phyloP scores from a whole-genome alignment of 176 grass and related monocot species.

The Eragrostis nindensis region DNA sequence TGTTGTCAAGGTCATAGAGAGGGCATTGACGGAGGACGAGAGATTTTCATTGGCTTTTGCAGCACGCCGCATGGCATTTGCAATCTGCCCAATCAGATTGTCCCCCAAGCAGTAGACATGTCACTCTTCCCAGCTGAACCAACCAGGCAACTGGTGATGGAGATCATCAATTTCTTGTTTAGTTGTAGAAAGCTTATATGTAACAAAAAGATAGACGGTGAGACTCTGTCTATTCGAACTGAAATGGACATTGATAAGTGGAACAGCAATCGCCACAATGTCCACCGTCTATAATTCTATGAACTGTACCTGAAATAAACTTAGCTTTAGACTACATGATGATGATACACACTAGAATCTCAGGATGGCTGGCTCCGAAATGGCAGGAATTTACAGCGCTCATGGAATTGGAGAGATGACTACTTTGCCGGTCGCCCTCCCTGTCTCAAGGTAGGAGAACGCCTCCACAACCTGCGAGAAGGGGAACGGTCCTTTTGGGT shows the following conservation, averaged over 20 bases:
- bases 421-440: constrained; percentile 79
- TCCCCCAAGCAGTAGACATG: constrained; percentile 59
- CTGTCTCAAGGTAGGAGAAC: constrained; percentile 88
- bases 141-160: not conserved
- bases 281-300: constrained; percentile 29
- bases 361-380: not conserved
- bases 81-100: constrained; percentile 79
- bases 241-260: not conserved
- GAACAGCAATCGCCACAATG: constrained; percentile 14
- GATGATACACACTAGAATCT: not conserved
- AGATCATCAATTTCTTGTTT: not conserved
- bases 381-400: constrained; percentile 14
- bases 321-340: not conserved
- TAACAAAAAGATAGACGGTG: not conserved
- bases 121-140: not conserved
- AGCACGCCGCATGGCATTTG: constrained; percentile 82
- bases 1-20: constrained; percentile 85
- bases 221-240: constrained; percentile 1
- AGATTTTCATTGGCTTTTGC: constrained; percentile 86
- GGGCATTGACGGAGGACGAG: constrained; percentile 74
- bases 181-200: constrained; percentile 30
- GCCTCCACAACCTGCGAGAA: constrained; percentile 80
- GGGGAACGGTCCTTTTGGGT: constrained; percentile 62
- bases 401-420: constrained; percentile 76
- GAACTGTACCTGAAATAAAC: constrained; percentile 26